Base-by-base conservation (phyloP, 2,329 filamentous ascomycete genomes). In the Botrytis deweyae region DNA sequence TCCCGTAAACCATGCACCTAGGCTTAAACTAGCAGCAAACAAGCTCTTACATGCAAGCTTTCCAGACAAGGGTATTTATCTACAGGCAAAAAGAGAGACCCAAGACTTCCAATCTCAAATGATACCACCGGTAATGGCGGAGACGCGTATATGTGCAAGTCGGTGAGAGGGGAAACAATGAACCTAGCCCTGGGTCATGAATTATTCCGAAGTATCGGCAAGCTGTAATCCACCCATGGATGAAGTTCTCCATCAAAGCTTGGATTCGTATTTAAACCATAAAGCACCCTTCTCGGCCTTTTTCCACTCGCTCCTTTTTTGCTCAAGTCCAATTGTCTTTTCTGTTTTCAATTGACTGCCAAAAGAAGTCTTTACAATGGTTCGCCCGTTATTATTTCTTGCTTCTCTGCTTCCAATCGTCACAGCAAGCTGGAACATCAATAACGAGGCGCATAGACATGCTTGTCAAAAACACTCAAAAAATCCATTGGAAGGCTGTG, bases 401-500 rank as follows among this genome's bases (percentile, higher is more conserved):
- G n/a, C 66, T 74, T 65, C 49, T 73, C 52, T 73, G 72, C 25
- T 36, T 70, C 6, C 74, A 7, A 18, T 76, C 1, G 75, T 70
- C 22, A 67, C 72, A 25, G 77, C 75, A 3, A 33, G n/a, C 20
- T 80, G 78, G 79, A 73, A 78, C 71, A 78, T 80, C 52, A 72
- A 72, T 44, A 79, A 74, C 74, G 63, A 73, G 0, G 73, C 72
- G 72, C 66, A 79, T 73, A 75, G 78, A 20, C 67, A 72, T 66
- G 69, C 42, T 25, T 80, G 78, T 67, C 78, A 80, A 62, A 68
- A 68, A 8, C 44, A 70, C 12, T 75, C 74, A 1, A 63, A 55
- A 20, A 75, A 78, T 74, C 77, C 79, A n/a, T 65, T 80, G 42
- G 73, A 76, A 8, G 79, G 79, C 3, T 80, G 78, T 72, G 78